Conservation (phyloP, 192 early-diverging fungal genomes). For the Podila clonocystis region DNA sequence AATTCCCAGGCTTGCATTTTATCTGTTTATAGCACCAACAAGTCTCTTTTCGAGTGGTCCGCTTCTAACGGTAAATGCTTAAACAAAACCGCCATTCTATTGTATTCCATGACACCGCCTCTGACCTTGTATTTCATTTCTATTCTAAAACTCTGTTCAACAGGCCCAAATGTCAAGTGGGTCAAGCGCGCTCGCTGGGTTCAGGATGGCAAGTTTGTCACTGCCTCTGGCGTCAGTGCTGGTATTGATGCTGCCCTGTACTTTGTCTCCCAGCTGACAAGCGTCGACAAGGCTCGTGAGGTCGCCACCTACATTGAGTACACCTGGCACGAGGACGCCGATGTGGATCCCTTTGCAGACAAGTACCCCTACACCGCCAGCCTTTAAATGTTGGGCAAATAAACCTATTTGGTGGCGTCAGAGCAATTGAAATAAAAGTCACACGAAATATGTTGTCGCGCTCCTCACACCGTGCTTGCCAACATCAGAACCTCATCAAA, state of each 20-base stretch:
- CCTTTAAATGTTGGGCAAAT: background rate
- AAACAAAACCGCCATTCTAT: background rate
- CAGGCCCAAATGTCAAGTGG: conserved; percentile 58
- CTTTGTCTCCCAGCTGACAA: conserved; percentile 27
- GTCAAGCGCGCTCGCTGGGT: conserved; percentile 62
- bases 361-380: conserved; percentile 27
- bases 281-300: conserved; percentile 11
- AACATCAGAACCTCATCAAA: no score
- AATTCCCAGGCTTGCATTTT: background rate
- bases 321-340: conserved; percentile 39
- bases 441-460: no score
- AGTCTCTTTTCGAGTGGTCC: conserved; percentile 20
- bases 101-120: background rate
- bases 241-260: conserved; percentile 49
- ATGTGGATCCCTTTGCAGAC: conserved; percentile 46
- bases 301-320: conserved; percentile 35
- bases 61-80: conserved; percentile 5
- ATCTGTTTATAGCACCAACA: conserved; percentile 28
- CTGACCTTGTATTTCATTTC: background rate
- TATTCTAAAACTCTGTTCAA: background rate
- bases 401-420: no score
- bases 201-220: conserved; percentile 56
- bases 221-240: conserved; percentile 57
- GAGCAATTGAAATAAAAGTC: no score
- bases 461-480: no score